Conservation (phyloP, 495 filamentous ascomycete genomes). For the Filosporella fistucella region DNA sequence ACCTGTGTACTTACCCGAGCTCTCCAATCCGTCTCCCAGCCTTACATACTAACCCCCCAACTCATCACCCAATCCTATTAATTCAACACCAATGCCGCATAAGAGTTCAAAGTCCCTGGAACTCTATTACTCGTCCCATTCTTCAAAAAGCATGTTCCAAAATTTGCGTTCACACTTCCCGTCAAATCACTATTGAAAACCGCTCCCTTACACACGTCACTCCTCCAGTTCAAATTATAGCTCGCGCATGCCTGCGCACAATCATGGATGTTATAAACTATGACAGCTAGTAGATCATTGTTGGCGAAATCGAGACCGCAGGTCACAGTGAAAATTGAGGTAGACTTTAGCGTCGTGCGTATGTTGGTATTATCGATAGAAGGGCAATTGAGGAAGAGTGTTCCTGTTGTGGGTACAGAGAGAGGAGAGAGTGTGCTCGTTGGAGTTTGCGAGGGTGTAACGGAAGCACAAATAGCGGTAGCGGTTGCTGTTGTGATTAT, state of each 20-base stretch:
- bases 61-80: too few species aligned
- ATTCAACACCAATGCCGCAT: too few species aligned
- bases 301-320: background rate
- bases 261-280: background rate
- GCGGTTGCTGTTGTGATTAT: too few species aligned
- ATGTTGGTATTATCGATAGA: background rate
- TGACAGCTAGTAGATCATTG: background rate
- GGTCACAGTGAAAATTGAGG: background rate
- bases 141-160: background rate
- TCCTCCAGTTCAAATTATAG: background rate
- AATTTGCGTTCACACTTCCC: background rate
- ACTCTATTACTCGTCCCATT: background rate
- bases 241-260: background rate
- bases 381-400: background rate
- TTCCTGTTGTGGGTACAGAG: background rate
- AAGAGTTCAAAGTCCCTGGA: too few species aligned
- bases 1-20: too few species aligned
- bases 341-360: background rate
- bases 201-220: background rate
- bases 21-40: too few species aligned
- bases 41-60: too few species aligned
- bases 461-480: background rate
- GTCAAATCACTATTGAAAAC: background rate
- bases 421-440: background rate
- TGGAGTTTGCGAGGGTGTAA: background rate